Base-by-base conservation (phyloP, 129 eudicot genomes). In the Pittosporum tobira region DNA sequence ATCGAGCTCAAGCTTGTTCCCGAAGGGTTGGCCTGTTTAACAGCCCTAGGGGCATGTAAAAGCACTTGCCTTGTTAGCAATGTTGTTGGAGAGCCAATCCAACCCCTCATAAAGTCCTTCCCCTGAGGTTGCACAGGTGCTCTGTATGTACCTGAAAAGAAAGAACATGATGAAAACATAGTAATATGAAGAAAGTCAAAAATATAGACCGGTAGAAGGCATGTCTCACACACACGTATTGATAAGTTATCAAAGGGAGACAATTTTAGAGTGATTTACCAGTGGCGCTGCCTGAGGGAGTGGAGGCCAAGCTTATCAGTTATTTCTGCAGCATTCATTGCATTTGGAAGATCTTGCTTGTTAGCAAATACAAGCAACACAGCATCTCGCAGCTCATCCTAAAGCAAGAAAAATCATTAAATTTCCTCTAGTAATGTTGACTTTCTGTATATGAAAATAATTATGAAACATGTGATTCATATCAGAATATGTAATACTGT, bases 311-410 rank as follows among this genome's bases (percentile, higher is more conserved):
- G 99, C 93, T 87, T 93, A 66, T 93, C 99, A 16, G 99, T 93
- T 50, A 93, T 93, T 77, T 93, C 99, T 77, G 99, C 99, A 77
- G 99, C 96, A 66, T 87, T 93, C 99, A 93, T 93, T 58, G 99
- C 99, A 79, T 93, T 93, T 21, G 99, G 99, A 77, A 93, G 96
- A 87, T 93, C 99, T 72, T 93, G 99, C 70, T 93, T 93, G 99
- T 93, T 93, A 45, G 99, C 96, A 73, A 93, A 93, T 31, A 93
- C 99, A 37, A 93, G 99, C 63, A 93, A 70, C 26, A 93, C 99
- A 19, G 99, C 99, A 79, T 93, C 99, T 46, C 99, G 88, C 59
- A 93, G 94, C 84, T 93, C 99, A 67, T 93, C 99, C 99, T 93
- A 75, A 18, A 31, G 21, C 71, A 53, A 24, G 9, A 52, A 75